A percentile compares a stretch with the other conserved stretches of the same genome.
These are phyloP conservation scores for Cotoneaster glaucophyllus DNA, from an alignment of 306 rosid genomes.

Conservation along the genomic window DNA sequence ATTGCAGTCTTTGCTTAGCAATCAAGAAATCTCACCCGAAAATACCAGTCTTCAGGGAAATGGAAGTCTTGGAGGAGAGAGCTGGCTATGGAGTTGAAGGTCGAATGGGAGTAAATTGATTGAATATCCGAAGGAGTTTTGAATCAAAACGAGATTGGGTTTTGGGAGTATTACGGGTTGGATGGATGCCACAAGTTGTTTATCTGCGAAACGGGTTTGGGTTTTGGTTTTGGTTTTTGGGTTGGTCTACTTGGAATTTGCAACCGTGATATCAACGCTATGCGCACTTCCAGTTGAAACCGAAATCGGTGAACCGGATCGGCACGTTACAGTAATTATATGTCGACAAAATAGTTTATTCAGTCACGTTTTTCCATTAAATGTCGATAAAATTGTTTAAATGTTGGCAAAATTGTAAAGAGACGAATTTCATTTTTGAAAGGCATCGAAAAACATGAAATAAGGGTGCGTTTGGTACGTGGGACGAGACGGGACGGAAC, in stretches of 20 bases:
- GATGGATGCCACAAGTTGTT: conserved; percentile 36
- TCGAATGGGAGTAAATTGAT: not conserved
- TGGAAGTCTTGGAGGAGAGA: conserved; percentile 10
- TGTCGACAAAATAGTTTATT: no score
- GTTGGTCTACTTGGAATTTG: not conserved
- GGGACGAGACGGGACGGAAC: no score
- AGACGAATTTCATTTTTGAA: no score
- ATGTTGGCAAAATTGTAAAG: no score
- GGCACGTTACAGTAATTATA: no score
- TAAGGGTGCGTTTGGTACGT: no score
- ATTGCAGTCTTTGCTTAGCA: not conserved
- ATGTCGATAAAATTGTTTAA: no score
- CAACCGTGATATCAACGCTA: no score
- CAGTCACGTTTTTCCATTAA: no score
- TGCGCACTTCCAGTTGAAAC: no score
- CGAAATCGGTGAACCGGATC: no score
- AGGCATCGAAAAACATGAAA: no score
- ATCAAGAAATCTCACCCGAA: conserved; percentile 16
- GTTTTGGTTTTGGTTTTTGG: not conserved
- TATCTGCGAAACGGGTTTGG: conserved; percentile 11
- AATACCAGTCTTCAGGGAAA: conserved; percentile 2
- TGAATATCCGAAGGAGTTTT: not conserved
- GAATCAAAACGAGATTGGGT: conserved; percentile 20
- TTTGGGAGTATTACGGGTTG: conserved; percentile 26
- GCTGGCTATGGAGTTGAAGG: conserved; percentile 6